These are phyloP conservation scores for Isoetes taiwanensis DNA, from an alignment of 75 land plant genomes.

Conservation along the genomic window DNA sequence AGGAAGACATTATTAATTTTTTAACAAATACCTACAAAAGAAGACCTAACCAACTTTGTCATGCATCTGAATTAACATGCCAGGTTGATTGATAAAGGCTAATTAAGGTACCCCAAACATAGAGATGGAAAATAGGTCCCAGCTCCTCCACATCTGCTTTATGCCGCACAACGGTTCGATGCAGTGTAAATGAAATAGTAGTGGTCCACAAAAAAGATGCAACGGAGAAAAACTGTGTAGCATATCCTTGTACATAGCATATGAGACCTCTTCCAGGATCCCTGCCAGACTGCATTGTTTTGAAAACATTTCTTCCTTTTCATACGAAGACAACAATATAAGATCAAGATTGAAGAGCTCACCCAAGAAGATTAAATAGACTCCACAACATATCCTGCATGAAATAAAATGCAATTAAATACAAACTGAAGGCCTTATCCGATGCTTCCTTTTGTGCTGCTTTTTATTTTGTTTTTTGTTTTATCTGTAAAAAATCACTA, in stretches of 20 bases:
- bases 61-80: background rate
- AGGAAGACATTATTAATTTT: background rate
- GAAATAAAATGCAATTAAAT: background rate
- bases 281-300: slow-evolving; percentile 27
- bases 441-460: too few relatives aligned
- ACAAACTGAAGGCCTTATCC: background rate
- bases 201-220: slow-evolving; percentile 97
- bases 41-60: background rate
- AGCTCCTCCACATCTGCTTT: slow-evolving; percentile 94
- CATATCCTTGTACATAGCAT: slow-evolving; percentile 80
- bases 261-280: slow-evolving; percentile 69
- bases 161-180: slow-evolving; percentile 87
- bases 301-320: background rate
- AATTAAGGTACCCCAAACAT: slow-evolving; percentile 92
- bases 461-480: too few relatives aligned
- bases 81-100: background rate
- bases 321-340: background rate
- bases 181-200: slow-evolving; percentile 86
- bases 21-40: background rate
- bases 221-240: slow-evolving; percentile 89
- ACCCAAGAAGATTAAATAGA: slow-evolving; percentile 80
- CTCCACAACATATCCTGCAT: slow-evolving; percentile 90
- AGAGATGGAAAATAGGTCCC: slow-evolving; percentile 71
- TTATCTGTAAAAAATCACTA: too few relatives aligned
- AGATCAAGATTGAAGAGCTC: slow-evolving; percentile 6